A percentile compares a stretch with the other conserved stretches of the same genome.
Conservation (phyloP, 345 rosid genomes). For the Raphanus raphanistrum region DNA sequence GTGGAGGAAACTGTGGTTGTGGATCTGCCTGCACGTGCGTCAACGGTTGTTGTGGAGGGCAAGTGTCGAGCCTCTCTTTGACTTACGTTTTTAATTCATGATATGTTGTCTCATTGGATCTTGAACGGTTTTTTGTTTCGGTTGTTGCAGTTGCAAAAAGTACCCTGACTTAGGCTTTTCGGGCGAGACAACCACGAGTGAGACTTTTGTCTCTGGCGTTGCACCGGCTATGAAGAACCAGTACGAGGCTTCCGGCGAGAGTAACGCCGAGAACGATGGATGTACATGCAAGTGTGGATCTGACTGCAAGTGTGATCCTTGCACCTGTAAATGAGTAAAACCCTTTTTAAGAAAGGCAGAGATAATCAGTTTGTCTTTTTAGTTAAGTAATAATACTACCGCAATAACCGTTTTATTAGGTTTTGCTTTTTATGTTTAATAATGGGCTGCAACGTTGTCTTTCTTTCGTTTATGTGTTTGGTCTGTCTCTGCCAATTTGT, state of each 20-base stretch:
- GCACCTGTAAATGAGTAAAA: constrained; percentile 64
- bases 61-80: neutral
- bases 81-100: neutral
- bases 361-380: neutral
- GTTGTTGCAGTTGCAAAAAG: constrained; percentile 31
- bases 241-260: constrained; percentile 49
- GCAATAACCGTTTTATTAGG: constrained; percentile 18
- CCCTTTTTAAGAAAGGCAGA: neutral
- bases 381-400: neutral
- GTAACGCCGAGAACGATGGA: constrained; percentile 63
- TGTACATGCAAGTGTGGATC: constrained; percentile 67
- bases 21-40: constrained; percentile 68
- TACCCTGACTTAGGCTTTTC: constrained; percentile 35
- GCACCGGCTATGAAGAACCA: constrained; percentile 49
- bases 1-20: constrained; percentile 66
- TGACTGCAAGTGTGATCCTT: constrained; percentile 81
- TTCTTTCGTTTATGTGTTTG: constrained; percentile 2
- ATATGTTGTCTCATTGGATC: neutral
- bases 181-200: constrained; percentile 52
- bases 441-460: constrained; percentile 6
- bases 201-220: constrained; percentile 54
- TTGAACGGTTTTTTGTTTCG: neutral
- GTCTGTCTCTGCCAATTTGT: constrained; percentile 23
- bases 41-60: constrained; percentile 58
- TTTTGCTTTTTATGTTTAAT: constrained; percentile 24